Percentiles rank a stretch among this genome's conserved stretches.
phyloP scores from a whole-genome alignment of 2,329 filamentous ascomycete genomes.

The Talaromyces sp. region DNA sequence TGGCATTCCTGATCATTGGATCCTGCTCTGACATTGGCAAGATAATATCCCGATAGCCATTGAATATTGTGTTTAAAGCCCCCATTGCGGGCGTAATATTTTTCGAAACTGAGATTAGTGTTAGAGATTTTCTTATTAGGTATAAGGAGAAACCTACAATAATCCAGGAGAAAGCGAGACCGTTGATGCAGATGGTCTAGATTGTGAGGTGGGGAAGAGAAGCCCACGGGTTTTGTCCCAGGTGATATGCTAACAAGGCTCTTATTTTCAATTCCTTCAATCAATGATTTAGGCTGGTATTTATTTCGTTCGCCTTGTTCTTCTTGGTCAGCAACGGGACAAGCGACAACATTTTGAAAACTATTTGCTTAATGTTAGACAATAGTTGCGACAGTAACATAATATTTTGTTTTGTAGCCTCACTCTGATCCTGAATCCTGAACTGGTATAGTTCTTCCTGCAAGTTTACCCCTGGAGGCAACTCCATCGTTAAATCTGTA shows the following conservation, averaged over 20 bases:
- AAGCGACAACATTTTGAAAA: too few species aligned
- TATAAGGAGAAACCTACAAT: slow-evolving; percentile 1
- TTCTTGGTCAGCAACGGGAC: too few species aligned
- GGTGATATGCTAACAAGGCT: too few species aligned
- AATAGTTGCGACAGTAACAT: too few species aligned
- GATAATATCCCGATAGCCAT: slow-evolving; percentile 18
- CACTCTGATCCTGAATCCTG: neutral
- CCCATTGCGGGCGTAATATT: slow-evolving; percentile 19
- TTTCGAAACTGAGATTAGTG: slow-evolving; percentile 11
- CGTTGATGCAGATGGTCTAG: too few species aligned
- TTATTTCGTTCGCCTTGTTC: too few species aligned
- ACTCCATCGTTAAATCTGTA: slow-evolving; percentile 17
- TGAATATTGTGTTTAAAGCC: slow-evolving; percentile 14
- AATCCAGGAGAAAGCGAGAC: neutral
- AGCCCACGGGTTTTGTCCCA: too few species aligned
- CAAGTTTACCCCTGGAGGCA: slow-evolving; percentile 9
- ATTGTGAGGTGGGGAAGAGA: too few species aligned
- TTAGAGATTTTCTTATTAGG: slow-evolving; percentile 1
- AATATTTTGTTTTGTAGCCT: too few species aligned
- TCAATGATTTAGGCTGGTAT: too few species aligned
- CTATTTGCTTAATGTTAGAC: too few species aligned
- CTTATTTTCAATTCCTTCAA: too few species aligned
- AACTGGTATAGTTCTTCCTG: slow-evolving; percentile 5
- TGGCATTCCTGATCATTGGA: slow-evolving; percentile 12
- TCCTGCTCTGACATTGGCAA: slow-evolving; percentile 16